phyloP scores from a whole-genome alignment of 257 asterid species.

The Datura wrightii region DNA sequence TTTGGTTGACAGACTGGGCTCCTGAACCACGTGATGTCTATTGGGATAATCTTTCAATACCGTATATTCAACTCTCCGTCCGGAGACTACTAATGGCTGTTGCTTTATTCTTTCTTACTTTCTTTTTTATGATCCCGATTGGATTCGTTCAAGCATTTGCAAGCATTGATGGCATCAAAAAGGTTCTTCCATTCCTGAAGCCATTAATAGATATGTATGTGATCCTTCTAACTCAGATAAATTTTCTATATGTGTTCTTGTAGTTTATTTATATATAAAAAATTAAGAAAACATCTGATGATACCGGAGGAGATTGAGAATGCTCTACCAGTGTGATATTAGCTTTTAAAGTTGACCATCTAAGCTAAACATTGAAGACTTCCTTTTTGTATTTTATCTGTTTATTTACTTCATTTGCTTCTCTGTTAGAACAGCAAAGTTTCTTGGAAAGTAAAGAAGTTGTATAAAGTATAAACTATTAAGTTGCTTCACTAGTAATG shows the following conservation, averaged over 20 bases:
- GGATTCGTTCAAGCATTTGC: slow-evolving; percentile 88
- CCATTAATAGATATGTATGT: slow-evolving; percentile 63
- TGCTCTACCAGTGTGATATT: background rate
- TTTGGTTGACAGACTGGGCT: slow-evolving; percentile 94
- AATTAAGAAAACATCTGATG: background rate
- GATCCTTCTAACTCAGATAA: slow-evolving; percentile 5
- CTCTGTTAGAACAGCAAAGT: background rate
- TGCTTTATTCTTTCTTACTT: slow-evolving; percentile 75
- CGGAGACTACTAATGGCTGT: slow-evolving; percentile 59
- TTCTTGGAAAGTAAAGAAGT: slow-evolving; percentile 19
- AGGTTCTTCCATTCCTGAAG: slow-evolving; percentile 71
- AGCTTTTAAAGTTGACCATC: background rate
- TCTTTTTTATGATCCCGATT: slow-evolving; percentile 89
- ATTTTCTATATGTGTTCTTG: background rate
- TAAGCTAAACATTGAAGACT: background rate
- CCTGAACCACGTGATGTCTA: slow-evolving; percentile 89
- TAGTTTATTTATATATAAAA: background rate
- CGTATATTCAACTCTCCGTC: slow-evolving; percentile 59
- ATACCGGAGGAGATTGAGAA: background rate
- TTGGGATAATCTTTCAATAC: slow-evolving; percentile 88
- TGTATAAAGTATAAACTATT: background rate
- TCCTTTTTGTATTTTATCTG: background rate
- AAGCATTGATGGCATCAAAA: slow-evolving; percentile 73
- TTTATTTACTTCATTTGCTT: background rate
- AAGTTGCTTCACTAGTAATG: background rate